phyloP scores from a whole-genome alignment of 768 basidiomycete species.

The Tylopilus plumbeoviolaceoides region DNA sequence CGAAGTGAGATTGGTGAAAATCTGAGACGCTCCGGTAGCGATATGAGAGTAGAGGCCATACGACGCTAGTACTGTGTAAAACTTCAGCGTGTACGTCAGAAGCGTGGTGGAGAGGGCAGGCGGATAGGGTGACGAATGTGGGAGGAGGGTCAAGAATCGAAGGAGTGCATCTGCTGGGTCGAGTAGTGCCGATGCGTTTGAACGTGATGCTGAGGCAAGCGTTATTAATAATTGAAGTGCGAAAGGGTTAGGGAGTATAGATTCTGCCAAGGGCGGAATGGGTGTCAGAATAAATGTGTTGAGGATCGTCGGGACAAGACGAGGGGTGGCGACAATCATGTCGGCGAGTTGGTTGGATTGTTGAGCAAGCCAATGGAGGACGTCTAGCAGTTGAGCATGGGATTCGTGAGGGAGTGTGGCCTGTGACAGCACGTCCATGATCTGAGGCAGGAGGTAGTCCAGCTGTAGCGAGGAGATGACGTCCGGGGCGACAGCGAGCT shows the following conservation, averaged over 20 bases:
- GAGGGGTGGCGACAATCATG: slow-evolving; percentile 46
- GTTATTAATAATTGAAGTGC: slow-evolving; percentile 56
- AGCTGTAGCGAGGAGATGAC: slow-evolving; percentile 26
- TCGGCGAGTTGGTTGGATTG: slow-evolving; percentile 53
- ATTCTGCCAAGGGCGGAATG: slow-evolving; percentile 37
- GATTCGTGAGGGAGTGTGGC: slow-evolving; percentile 47
- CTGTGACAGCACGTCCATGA: slow-evolving; percentile 37
- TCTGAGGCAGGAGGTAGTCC: slow-evolving; percentile 48
- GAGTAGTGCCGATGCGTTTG: slow-evolving; percentile 54
- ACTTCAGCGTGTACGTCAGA: slow-evolving; percentile 51
- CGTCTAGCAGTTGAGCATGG: slow-evolving; percentile 50
- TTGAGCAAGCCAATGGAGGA: slow-evolving; percentile 59
- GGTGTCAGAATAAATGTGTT: slow-evolving; percentile 55
- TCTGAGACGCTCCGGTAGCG: slow-evolving; percentile 54
- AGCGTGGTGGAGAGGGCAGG: slow-evolving; percentile 40
- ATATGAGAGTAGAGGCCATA: slow-evolving; percentile 79
- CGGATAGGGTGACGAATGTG: slow-evolving; percentile 39
- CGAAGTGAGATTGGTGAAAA: slow-evolving; percentile 48
- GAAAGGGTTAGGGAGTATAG: slow-evolving; percentile 35
- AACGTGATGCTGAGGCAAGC: slow-evolving; percentile 63
- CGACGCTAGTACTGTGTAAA: slow-evolving; percentile 62
- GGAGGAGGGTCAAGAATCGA: slow-evolving; percentile 63
- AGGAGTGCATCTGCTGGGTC: slow-evolving; percentile 63
- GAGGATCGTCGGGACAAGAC: slow-evolving; percentile 49
- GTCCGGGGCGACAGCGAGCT: slow-evolving; percentile 29